These are phyloP conservation scores for Globisporangium viniferum DNA, from an alignment of 352 stramenopile genomes.

Conservation along the genomic window DNA sequence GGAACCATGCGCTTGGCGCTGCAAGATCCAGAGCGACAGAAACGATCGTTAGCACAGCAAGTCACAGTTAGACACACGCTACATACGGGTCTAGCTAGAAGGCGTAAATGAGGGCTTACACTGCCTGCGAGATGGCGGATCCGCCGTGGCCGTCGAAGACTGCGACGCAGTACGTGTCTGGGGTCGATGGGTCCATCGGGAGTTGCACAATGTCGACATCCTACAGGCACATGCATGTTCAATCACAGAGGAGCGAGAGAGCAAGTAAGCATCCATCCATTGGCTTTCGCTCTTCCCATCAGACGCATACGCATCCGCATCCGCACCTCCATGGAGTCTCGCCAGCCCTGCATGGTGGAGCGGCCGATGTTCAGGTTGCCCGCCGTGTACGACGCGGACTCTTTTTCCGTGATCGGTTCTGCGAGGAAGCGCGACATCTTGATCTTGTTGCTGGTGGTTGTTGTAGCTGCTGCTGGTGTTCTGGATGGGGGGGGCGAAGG, in stretches of 20 bases:
- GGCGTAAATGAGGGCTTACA: constrained; percentile 32
- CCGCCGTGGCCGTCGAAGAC: constrained; percentile 87
- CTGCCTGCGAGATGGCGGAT: constrained; percentile 54
- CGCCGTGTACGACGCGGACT: constrained; percentile 39
- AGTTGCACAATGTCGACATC: constrained; percentile 74
- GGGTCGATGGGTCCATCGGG: constrained; percentile 51
- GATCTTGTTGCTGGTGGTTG: background rate
- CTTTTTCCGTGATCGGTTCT: constrained; percentile 77
- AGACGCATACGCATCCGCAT: constrained; percentile 14
- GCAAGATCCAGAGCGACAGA: background rate
- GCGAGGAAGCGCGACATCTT: constrained; percentile 83
- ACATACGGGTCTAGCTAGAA: too few relatives aligned
- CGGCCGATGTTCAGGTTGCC: constrained; percentile 61
- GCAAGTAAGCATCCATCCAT: background rate
- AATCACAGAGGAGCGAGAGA: background rate
- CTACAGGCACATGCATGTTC: constrained; percentile 16
- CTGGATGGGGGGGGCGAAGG: background rate
- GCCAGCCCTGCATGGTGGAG: constrained; percentile 82
- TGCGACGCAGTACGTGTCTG: constrained; percentile 63
- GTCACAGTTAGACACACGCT: background rate
- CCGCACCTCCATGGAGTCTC: constrained; percentile 79
- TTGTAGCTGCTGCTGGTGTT: background rate
- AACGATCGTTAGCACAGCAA: background rate
- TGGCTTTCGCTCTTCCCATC: background rate
- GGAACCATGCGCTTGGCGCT: constrained; percentile 71